These are phyloP conservation scores for Aspergillus ustus DNA, from an alignment of 2,329 filamentous ascomycete species.

Conservation along the genomic window DNA sequence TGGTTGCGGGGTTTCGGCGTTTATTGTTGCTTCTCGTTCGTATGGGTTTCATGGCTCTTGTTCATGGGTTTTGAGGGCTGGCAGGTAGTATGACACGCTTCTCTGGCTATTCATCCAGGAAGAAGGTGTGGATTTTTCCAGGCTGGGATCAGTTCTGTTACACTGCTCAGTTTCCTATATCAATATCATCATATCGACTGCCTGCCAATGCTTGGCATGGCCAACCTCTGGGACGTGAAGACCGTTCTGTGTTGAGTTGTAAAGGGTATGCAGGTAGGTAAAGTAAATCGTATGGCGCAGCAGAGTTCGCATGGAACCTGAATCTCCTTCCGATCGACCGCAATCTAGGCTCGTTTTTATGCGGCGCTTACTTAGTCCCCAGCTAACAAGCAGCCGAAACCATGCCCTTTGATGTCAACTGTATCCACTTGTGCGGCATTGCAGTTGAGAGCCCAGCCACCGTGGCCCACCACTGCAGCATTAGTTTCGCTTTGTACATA, in stretches of 20 bases:
- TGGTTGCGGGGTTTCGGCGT: constrained; percentile 48
- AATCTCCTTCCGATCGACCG: neutral
- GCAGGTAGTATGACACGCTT: constrained; percentile 32
- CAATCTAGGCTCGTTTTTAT: neutral
- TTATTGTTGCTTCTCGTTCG: constrained; percentile 32
- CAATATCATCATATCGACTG: constrained; percentile 31
- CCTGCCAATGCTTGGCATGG: constrained; percentile 24
- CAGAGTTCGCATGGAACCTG: neutral
- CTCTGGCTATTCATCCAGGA: constrained; percentile 21
- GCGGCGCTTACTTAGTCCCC: neutral
- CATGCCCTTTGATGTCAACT: constrained; percentile 8
- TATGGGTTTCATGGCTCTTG: constrained; percentile 39
- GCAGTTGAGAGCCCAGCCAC: neutral
- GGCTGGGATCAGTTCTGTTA: constrained; percentile 23
- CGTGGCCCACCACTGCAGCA: constrained; percentile 2
- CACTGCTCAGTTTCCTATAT: constrained; percentile 26
- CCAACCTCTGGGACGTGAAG: constrained; percentile 21
- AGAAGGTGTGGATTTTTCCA: constrained; percentile 29
- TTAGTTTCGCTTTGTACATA: neutral
- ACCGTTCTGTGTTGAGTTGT: neutral
- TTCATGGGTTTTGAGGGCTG: constrained; percentile 34
- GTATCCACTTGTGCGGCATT: constrained; percentile 20
- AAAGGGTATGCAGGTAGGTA: neutral
- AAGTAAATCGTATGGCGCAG: neutral
- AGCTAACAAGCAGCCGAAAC: neutral